Evolutionary conservation across 2,329 filamentous ascomycete species (phyloP).

Genomic region (Colletotrichum spaethianum): DNA sequence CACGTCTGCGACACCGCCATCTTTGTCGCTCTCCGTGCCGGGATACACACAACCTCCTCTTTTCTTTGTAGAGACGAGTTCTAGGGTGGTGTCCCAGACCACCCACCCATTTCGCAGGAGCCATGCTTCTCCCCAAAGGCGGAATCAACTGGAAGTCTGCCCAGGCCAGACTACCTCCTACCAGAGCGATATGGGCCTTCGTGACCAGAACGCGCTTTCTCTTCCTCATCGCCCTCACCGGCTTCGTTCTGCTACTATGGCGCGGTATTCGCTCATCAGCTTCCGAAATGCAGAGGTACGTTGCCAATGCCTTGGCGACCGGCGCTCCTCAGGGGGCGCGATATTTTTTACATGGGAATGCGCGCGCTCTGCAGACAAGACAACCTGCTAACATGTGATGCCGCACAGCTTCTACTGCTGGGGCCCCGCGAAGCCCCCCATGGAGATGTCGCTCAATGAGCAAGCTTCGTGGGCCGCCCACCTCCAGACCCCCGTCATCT

Average conservation of each 20-base stretch:
- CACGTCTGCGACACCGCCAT: constrained; percentile 1
- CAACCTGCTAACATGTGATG: constrained; percentile 23
- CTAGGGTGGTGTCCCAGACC: constrained; percentile 58
- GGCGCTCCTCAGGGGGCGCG: constrained; percentile 12
- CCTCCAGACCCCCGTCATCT: constrained; percentile 91
- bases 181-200: constrained; percentile 78
- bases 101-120: constrained; percentile 46
- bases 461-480: constrained; percentile 91
- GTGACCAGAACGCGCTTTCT: constrained; percentile 85
- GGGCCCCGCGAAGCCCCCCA: constrained; percentile 94
- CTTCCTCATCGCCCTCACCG: constrained; percentile 78
- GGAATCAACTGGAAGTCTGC: constrained; percentile 94
- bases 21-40: constrained; percentile 28
- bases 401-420: constrained; percentile 91
- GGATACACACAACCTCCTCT: constrained; percentile 5
- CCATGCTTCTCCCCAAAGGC: constrained; percentile 92
- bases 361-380: constrained; percentile 1
- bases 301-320: background rate
- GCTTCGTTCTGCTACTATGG: constrained; percentile 87
- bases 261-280: constrained; percentile 85
- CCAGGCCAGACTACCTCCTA: constrained; percentile 82
- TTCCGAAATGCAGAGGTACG: constrained; percentile 91
- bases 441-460: constrained; percentile 94
- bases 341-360: background rate
- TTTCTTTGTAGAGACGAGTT: constrained; percentile 34